Evolutionary conservation across 2,329 filamentous ascomycete species (phyloP).

Genomic region (Zasmidium angulare): DNA sequence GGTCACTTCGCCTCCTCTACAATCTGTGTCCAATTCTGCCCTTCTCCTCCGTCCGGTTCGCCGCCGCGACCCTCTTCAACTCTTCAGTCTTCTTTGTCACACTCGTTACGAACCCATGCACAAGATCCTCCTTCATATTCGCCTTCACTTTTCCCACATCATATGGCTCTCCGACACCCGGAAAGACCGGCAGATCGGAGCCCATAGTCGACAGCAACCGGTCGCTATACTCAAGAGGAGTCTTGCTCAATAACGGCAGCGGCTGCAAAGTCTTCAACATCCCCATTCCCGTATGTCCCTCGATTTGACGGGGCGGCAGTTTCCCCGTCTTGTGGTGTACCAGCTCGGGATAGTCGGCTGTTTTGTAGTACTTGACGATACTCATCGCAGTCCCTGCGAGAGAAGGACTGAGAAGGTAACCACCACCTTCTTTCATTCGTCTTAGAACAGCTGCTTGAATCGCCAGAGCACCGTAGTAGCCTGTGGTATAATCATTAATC

Average conservation of each 20-base stretch:
- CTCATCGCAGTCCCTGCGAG: constrained; percentile 9
- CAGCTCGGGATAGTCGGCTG: constrained; percentile 6
- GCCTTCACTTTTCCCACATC: constrained; percentile 1
- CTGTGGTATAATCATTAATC: constrained; percentile 12
- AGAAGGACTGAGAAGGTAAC: constrained; percentile 9
- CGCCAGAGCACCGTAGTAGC: constrained; percentile 10
- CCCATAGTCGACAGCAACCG: constrained; percentile 7
- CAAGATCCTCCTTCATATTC: constrained; percentile 9
- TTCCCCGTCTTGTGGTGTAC: neutral
- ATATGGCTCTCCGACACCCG: neutral
- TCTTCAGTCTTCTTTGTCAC: neutral
- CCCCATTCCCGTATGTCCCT: constrained; percentile 1
- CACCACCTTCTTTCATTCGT: constrained; percentile 11
- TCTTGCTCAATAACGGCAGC: constrained; percentile 6
- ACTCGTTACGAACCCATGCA: neutral
- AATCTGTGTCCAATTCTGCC: neutral
- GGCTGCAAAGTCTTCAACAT: constrained; percentile 9
- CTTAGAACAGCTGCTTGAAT: constrained; percentile 9
- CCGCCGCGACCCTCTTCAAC: neutral
- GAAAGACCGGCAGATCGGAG: constrained; percentile 8
- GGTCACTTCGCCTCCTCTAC: too few relatives aligned
- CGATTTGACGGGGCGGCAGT: constrained; percentile 3
- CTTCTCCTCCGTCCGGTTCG: neutral
- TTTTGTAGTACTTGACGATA: constrained; percentile 11
- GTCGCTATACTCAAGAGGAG: constrained; percentile 2